Conservation (phyloP, 2,329 filamentous ascomycete genomes). For the Clarireedia sp. region DNA sequence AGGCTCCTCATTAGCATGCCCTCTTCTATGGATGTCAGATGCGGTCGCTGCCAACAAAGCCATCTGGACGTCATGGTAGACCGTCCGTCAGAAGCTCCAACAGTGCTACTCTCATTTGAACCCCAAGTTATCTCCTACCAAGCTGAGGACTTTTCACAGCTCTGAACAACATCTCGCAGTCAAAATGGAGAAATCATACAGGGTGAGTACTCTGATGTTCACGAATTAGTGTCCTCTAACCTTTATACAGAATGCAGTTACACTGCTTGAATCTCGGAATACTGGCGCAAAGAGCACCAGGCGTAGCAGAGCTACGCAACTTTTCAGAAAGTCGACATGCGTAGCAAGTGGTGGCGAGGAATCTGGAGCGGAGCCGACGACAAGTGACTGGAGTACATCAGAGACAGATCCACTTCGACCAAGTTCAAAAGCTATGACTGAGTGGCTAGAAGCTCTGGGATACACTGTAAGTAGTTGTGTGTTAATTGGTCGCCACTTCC, state of each 20-base stretch:
- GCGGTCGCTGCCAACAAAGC: background rate
- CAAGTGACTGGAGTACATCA: background rate
- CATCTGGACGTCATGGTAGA: background rate
- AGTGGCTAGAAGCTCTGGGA: slow-evolving; percentile 2
- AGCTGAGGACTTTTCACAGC: background rate
- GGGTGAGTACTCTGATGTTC: background rate
- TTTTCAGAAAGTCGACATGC: background rate
- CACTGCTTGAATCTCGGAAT: slow-evolving; percentile 1
- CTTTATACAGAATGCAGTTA: background rate
- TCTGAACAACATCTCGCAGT: background rate
- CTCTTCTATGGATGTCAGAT: background rate
- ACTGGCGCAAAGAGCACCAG: background rate
- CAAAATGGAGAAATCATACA: slow-evolving; percentile 1
- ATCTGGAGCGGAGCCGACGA: background rate
- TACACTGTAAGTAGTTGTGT: background rate
- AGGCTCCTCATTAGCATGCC: background rate
- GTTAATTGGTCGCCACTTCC: background rate
- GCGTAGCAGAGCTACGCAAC: background rate
- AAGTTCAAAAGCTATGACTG: background rate
- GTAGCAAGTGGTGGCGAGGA: background rate
- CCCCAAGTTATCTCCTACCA: background rate
- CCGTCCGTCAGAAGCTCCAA: background rate
- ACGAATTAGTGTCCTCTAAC: background rate
- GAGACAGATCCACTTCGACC: background rate
- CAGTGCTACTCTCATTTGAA: background rate